Conservation (phyloP, 805 yeast genomes). For the Candida odintsovae region DNA sequence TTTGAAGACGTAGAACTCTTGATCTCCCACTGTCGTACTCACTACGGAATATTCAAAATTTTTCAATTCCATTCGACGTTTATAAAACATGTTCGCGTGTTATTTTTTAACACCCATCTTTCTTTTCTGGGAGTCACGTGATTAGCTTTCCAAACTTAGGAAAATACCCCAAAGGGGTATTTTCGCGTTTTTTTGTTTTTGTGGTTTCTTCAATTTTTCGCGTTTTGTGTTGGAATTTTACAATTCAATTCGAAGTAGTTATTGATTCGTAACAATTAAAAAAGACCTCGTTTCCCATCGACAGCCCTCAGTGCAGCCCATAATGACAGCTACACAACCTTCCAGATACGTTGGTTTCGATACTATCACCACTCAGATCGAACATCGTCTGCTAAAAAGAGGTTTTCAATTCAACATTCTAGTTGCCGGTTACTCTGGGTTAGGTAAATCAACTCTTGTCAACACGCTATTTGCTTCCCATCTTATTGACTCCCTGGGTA, state of each 20-base stretch:
- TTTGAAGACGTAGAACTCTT: not conserved
- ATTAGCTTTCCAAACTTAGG: not conserved
- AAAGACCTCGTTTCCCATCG: not conserved
- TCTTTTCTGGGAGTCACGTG: not conserved
- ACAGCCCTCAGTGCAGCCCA: not conserved
- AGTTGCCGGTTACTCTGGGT: constrained; percentile 91
- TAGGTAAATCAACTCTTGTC: constrained; percentile 89
- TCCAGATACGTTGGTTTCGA: constrained; percentile 90
- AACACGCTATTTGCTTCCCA: constrained; percentile 87
- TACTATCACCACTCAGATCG: constrained; percentile 92
- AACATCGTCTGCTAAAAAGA: constrained; percentile 80
- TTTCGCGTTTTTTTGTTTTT: not conserved
- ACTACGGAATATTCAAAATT: not conserved
- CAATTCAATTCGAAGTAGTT: too few relatives aligned
- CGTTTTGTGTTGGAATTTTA: not conserved
- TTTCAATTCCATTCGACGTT: not conserved
- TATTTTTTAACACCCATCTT: too few relatives aligned
- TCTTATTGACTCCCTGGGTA: constrained; percentile 68
- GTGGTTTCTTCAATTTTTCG: not conserved
- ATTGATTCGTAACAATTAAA: not conserved
- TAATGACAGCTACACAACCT: constrained; percentile 33
- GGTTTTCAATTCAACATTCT: constrained; percentile 93
- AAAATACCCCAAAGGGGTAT: not conserved
- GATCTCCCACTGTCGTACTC: not conserved
- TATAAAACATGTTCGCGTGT: not conserved